Conservation (phyloP, 345 rosid species). For the Geranium brycei region DNA sequence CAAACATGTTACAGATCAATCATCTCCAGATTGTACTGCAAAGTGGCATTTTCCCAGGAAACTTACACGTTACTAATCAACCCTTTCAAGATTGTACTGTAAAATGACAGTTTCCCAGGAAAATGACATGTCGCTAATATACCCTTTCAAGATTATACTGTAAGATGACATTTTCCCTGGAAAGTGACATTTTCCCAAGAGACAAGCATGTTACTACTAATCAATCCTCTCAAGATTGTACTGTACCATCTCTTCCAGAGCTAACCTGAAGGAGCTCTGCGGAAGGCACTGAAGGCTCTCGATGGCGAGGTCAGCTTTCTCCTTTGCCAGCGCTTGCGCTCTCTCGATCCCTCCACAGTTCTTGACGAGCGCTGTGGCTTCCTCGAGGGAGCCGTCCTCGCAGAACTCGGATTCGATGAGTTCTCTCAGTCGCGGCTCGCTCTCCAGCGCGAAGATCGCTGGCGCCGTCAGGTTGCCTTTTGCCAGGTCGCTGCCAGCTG, state of each 20-base stretch:
- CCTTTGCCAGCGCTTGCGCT: slow-evolving; percentile 63
- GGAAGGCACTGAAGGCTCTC: slow-evolving; percentile 63
- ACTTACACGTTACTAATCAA: no score
- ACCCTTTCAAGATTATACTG: no score
- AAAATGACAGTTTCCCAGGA: neutral
- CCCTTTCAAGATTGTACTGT: no score
- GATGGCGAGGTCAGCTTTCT: slow-evolving; percentile 71
- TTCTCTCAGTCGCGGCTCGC: slow-evolving; percentile 65
- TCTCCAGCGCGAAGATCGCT: slow-evolving; percentile 65
- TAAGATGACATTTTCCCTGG: neutral
- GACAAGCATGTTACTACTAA: slow-evolving; percentile 11
- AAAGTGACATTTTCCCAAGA: neutral
- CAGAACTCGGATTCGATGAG: slow-evolving; percentile 84
- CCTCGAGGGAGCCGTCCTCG: slow-evolving; percentile 66
- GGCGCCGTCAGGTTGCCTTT: slow-evolving; percentile 93
- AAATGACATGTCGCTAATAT: no score
- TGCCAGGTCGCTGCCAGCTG: slow-evolving; percentile 71
- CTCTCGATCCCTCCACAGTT: slow-evolving; percentile 57
- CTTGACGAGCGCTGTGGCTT: slow-evolving; percentile 58
- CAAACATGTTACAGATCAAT: no score
- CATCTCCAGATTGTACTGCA: no score
- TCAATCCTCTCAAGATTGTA: slow-evolving; percentile 85
- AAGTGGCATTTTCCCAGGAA: no score
- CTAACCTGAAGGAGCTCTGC: slow-evolving; percentile 33
- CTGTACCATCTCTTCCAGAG: slow-evolving; percentile 73